Conservation (phyloP, 202 grass and related monocot genomes). For the Saccharum hybrid region DNA sequence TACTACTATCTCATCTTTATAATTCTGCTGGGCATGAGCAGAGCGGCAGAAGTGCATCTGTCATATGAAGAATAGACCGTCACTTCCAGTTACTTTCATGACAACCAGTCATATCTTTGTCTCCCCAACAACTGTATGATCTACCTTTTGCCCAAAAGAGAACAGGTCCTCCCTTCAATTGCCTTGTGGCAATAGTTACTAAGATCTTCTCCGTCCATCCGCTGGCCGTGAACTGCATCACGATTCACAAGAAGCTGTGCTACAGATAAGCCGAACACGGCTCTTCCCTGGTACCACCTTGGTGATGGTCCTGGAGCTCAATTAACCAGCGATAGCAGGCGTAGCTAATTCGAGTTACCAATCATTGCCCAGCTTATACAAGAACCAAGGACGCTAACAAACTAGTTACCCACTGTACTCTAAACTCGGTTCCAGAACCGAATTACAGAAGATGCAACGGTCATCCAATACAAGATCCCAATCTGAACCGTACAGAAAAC, state of each 20-base stretch:
- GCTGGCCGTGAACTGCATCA: not conserved
- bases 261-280: not conserved
- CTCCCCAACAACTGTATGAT: not conserved
- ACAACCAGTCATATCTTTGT: not conserved
- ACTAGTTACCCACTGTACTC: not conserved
- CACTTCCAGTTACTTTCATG: not conserved
- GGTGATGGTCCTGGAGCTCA: slow-evolving; percentile 12
- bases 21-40: slow-evolving; percentile 8
- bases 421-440: slow-evolving; percentile 7
- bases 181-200: not conserved
- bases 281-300: not conserved
- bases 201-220: not conserved
- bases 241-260: slow-evolving; percentile 10
- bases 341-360: not conserved
- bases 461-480: slow-evolving; percentile 32
- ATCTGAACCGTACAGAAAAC: slow-evolving; percentile 2
- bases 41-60: not conserved
- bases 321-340: not conserved
- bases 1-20: not conserved
- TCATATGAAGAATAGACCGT: slow-evolving; percentile 15
- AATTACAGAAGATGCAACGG: slow-evolving; percentile 34
- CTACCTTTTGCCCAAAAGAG: slow-evolving; percentile 4
- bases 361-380: not conserved
- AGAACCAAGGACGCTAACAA: not conserved
- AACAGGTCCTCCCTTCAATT: not conserved